Evolutionary conservation across 2,329 filamentous ascomycete species (phyloP).

Genomic region (Magnaporthiopsis incrustans): DNA sequence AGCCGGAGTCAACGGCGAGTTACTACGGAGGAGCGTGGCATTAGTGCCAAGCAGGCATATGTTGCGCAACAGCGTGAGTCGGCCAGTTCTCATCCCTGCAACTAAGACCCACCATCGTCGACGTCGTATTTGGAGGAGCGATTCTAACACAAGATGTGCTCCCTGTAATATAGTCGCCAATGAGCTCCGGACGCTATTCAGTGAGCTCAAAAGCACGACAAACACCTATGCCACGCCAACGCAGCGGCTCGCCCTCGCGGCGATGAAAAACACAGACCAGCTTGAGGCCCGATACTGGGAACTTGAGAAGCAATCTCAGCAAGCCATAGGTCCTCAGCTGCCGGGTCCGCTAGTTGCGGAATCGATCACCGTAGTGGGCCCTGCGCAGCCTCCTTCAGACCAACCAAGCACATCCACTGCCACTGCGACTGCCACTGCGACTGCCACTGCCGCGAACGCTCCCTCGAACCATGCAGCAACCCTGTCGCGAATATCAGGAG

Average conservation of each 20-base stretch:
- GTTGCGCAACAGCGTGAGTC: conserved; percentile 63
- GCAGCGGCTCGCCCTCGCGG: conserved; percentile 71
- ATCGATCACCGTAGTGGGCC: background rate
- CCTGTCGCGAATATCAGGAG: background rate
- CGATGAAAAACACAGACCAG: conserved; percentile 41
- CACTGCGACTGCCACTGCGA: no score
- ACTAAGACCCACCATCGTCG: background rate
- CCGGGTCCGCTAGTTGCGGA: background rate
- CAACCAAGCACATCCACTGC: background rate
- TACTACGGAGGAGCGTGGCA: conserved; percentile 27
- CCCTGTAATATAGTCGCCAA: conserved; percentile 51
- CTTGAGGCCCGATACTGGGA: conserved; percentile 17
- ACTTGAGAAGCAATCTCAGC: background rate
- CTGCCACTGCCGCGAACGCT: background rate
- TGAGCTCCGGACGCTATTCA: conserved; percentile 64
- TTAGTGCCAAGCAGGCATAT: conserved; percentile 19
- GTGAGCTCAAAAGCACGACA: conserved; percentile 57
- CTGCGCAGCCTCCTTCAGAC: background rate
- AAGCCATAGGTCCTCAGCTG: background rate
- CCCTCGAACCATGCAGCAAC: background rate
- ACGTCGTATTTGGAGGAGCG: background rate
- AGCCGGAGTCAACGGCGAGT: conserved; percentile 44
- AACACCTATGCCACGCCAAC: conserved; percentile 59
- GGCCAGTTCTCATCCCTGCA: background rate
- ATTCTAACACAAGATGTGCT: background rate